phyloP scores from a whole-genome alignment of 176 grass and related monocot species.

The Oryza coarctata region DNA sequence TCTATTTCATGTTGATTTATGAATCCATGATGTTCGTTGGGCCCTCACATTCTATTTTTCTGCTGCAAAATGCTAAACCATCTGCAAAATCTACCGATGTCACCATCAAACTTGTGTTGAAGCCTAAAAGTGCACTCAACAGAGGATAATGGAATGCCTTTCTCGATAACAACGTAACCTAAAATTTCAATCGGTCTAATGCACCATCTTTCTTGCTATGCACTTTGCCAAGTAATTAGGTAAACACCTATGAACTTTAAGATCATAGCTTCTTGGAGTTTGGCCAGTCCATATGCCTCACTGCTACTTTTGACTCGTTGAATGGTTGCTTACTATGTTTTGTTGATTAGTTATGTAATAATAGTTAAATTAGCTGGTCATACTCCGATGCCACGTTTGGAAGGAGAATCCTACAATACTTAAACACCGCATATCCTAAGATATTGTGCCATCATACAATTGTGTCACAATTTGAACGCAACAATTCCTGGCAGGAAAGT shows the following conservation, averaged over 20 bases:
- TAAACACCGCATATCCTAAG: too few species aligned
- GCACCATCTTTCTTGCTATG: neutral
- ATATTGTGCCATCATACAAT: too few species aligned
- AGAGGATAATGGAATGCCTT: neutral
- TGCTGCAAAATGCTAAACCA: neutral
- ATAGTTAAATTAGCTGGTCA: too few species aligned
- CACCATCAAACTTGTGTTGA: neutral
- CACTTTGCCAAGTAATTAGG: neutral
- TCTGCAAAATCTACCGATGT: neutral
- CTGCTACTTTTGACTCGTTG: too few species aligned
- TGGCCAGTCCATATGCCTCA: too few species aligned
- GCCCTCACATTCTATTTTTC: neutral
- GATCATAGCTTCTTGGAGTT: too few species aligned
- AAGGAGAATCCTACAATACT: too few species aligned
- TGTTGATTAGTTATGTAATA: too few species aligned
- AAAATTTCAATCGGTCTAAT: neutral
- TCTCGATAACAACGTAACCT: neutral
- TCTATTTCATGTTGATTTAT: neutral
- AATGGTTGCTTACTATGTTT: too few species aligned
- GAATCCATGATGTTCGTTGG: neutral
- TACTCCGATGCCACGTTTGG: too few species aligned
- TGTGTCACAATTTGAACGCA: too few species aligned
- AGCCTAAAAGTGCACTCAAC: neutral
- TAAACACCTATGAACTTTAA: neutral
- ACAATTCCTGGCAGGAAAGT: too few species aligned